Base-by-base conservation (phyloP, 805 yeast genomes). In the Saccharomyces eubayanus region DNA sequence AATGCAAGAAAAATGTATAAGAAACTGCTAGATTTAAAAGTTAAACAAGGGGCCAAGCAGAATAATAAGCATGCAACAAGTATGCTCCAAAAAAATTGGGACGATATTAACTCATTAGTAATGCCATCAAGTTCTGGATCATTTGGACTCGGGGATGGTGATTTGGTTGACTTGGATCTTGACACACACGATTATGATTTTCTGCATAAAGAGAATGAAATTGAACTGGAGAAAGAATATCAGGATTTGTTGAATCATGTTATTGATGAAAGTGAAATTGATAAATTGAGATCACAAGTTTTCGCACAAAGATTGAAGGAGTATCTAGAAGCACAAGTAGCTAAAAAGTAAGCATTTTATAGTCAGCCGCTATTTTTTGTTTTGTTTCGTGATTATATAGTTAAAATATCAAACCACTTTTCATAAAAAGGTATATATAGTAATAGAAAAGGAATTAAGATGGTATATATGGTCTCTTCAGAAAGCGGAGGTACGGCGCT, bases 101-200 rank as follows among this genome's bases (percentile, higher is more conserved):
- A 71, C 9, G 65, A 72, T n/a, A 74, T 79, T 9, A 71, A 76
- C 50, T 68, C 74, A 1, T 63, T 72, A 8, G 75, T 76, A 4
- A 70, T 77, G 57, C 63, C 71, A 0, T 65, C 78, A 56, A 71
- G 72, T 10, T 69, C 74, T 10, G 66, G 71, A 4, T 80, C 78
- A 52, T 73, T 79, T 55, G 84, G 83, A 0, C 57, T 79, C 12
- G 72, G 74, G 20, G 81, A 77, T 29, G 73, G 75, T 48, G 83
- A 80, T 56, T 58, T 76, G n/a, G 74, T 72, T 21, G 80, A 77
- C 54, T 58, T 75, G 24, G 72, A 71, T 48, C 53, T 66, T 6
- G 74, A 67, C 47, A 61, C 63, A 4, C 59, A 58, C 6, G 72
- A 67, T 52, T 66, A 60, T 43, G 67, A 62, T 28, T 52, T 53